Evolutionary conservation across 345 rosid species (phyloP).

Genomic region (Erucastrum elatum): DNA sequence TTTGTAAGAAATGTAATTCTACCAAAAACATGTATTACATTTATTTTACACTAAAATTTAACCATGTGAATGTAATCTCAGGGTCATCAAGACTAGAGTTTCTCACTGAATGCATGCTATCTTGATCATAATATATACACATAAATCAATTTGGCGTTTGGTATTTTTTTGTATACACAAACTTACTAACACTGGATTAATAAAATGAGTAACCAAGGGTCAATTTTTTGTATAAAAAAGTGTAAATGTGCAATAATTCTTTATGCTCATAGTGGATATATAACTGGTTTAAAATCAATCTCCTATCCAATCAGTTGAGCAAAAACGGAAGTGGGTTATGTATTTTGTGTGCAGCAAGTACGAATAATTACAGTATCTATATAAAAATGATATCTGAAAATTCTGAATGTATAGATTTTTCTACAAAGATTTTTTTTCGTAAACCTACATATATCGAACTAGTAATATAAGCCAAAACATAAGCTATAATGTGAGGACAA

Average conservation of each 20-base stretch:
- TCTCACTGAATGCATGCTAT: background rate
- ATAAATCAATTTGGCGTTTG: background rate
- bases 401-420: background rate
- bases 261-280: background rate
- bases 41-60: background rate
- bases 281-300: conserved; percentile 2
- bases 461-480: conserved; percentile 14
- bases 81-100: background rate
- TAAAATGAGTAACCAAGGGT: conserved; percentile 1
- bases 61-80: background rate
- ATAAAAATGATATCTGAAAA: background rate
- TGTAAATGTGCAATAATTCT: background rate
- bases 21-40: background rate
- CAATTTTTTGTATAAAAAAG: background rate
- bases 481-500: conserved; percentile 12
- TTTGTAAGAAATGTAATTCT: background rate
- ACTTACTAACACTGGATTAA: background rate
- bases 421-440: background rate
- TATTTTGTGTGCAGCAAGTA: background rate
- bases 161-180: background rate
- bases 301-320: background rate
- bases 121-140: background rate
- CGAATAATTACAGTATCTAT: background rate
- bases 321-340: conserved; percentile 10
- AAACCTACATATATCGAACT: conserved; percentile 20